These are phyloP conservation scores for Trametes sanguinea DNA, from an alignment of 768 basidiomycete species.

Conservation along the genomic window DNA sequence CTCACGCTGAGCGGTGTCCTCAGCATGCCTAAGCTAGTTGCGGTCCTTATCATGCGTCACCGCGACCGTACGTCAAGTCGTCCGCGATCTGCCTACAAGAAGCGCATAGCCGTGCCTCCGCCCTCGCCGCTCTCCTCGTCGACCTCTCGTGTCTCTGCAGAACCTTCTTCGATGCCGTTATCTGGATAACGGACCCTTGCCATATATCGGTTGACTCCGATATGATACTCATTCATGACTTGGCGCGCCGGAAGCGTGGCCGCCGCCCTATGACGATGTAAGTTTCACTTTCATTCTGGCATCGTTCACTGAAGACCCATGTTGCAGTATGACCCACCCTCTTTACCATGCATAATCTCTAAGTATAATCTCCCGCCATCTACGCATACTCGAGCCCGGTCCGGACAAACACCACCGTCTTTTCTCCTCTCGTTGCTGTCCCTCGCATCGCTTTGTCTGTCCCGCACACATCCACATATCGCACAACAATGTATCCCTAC, in stretches of 20 bases:
- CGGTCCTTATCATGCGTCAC: slow-evolving; percentile 30
- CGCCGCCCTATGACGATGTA: slow-evolving; percentile 18
- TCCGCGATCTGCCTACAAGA: slow-evolving; percentile 20
- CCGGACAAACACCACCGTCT: background rate
- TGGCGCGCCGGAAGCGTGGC: background rate
- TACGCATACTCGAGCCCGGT: slow-evolving; percentile 3
- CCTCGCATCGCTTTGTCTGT: slow-evolving; percentile 13
- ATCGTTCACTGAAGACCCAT: background rate
- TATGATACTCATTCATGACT: slow-evolving; percentile 11
- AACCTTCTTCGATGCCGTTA: background rate
- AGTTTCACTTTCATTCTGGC: background rate
- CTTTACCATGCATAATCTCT: slow-evolving; percentile 22
- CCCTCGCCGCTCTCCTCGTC: slow-evolving; percentile 15
- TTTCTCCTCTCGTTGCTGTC: slow-evolving; percentile 9
- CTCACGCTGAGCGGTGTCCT: slow-evolving; percentile 9
- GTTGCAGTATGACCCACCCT: slow-evolving; percentile 10
- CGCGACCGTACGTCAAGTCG: slow-evolving; percentile 27
- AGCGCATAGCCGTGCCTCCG: background rate
- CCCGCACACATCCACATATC: background rate
- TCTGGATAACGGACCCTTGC: slow-evolving; percentile 9
- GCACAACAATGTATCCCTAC: slow-evolving; percentile 14
- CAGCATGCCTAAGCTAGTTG: slow-evolving; percentile 30
- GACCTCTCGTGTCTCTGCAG: background rate
- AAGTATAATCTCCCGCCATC: slow-evolving; percentile 12
- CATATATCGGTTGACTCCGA: slow-evolving; percentile 4